Base-by-base conservation (phyloP, 2,329 filamentous ascomycete genomes). In the Phaeophleospora eucalypticola region DNA sequence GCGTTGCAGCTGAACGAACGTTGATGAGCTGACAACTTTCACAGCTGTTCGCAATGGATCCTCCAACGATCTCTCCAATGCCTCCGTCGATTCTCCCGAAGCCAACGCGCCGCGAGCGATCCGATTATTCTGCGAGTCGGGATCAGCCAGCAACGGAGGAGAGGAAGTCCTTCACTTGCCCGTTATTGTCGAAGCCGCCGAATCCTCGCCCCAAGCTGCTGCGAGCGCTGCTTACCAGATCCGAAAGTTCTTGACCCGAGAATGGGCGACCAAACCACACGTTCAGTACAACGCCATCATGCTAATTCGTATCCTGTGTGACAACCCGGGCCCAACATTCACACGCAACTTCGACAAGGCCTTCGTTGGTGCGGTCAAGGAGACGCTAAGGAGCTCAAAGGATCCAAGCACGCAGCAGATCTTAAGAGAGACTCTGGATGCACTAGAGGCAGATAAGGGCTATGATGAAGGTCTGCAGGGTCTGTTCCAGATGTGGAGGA, bases 211-310 rank as follows among this genome's bases (percentile, higher is more conserved):
- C 7, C 74, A 76, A 38, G 93, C 93, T 4, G 90, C 91, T 18
- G 82, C 84, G 54, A 86, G 90, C 60, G 88, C 87, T 58, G 89
- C 89, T 41, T 74, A 80, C 56, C 76, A 86, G 56, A 88, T 97
- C 63, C 86, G 88, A 65, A 90, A 88, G 67, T 91, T 84, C 66
- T 74, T 98, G 49, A 78, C 81, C 58, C 86, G 90, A 37, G 82
- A 87, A 68, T 75, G 70, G 55, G 65, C 65, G 27, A 36, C 46
- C n/a, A 70, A 75, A 36, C 81, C 87, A 8, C 82, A 86, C 59
- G 82, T 84, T 58, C 91, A 97, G 68, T 97, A 96, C 77, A 96
- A 97, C 71, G 86, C 89, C 53, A 83, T 97, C 62, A 97, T 97
- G 93, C 79, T 98, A 46, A 77, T 94, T 58, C 85, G 91, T 52